These are phyloP conservation scores for Poa annua DNA, from an alignment of 176 grass and related monocot genomes.

Conservation along the genomic window DNA sequence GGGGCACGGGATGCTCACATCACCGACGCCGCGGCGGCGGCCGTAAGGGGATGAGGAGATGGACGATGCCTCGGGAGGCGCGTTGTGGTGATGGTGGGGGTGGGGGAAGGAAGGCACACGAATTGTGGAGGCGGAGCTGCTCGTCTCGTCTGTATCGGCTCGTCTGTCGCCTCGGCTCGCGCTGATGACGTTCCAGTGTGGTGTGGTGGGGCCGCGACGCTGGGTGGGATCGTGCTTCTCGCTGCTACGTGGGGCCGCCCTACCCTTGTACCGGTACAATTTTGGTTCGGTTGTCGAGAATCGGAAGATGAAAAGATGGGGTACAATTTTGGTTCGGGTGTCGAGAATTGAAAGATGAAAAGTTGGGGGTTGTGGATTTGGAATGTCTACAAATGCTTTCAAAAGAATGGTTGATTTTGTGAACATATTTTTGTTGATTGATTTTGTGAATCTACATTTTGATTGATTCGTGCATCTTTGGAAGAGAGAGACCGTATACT, in stretches of 20 bases:
- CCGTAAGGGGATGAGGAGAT: not conserved
- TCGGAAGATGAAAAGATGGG: not conserved
- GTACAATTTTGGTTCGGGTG: not conserved
- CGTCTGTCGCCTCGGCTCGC: slow-evolving; percentile 42
- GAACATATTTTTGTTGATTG: not conserved
- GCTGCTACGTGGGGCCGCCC: not conserved
- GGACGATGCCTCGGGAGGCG: slow-evolving; percentile 51
- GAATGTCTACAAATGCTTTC: not conserved
- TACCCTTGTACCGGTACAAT: no score
- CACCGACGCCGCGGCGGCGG: slow-evolving; percentile 41
- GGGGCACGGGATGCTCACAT: slow-evolving; percentile 60
- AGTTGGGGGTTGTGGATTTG: not conserved
- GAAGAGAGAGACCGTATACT: no score
- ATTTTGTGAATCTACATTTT: no score
- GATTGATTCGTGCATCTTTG: no score
- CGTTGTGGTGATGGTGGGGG: slow-evolving; percentile 22
- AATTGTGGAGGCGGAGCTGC: slow-evolving; percentile 40
- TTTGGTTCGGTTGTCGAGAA: not conserved
- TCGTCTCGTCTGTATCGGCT: slow-evolving; percentile 16
- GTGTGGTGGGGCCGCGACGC: not conserved
- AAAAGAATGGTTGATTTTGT: not conserved
- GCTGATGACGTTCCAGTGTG: slow-evolving; percentile 22
- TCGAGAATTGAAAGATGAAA: no score
- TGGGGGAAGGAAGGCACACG: not conserved
- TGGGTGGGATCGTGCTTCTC: not conserved